phyloP scores from a whole-genome alignment of 441 rosid species.

The Flueggea neowawraea region DNA sequence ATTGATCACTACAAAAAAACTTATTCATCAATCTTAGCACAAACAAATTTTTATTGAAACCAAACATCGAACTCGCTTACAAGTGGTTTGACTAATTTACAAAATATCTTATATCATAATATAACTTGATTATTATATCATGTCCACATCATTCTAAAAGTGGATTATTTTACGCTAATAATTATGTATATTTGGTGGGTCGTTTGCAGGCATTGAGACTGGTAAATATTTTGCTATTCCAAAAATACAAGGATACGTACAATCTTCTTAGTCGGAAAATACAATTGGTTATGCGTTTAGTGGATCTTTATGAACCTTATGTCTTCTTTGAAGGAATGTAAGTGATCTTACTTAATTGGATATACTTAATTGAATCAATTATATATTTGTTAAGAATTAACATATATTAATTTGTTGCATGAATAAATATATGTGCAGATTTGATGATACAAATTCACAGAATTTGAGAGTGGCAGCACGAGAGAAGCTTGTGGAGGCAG shows the following conservation, averaged over 20 bases:
- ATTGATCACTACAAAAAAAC: too few relatives aligned
- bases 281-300: conserved; percentile 36
- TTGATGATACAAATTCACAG: conserved; percentile 32
- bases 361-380: not conserved
- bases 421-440: conserved; percentile 12
- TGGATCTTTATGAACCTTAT: conserved; percentile 44
- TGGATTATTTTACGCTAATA: too few relatives aligned
- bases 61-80: too few relatives aligned
- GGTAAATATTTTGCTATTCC: conserved; percentile 11
- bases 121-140: too few relatives aligned
- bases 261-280: conserved; percentile 33
- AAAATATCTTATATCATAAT: too few relatives aligned
- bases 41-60: too few relatives aligned
- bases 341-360: not conserved
- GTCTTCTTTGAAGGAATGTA: conserved; percentile 25
- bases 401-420: not conserved
- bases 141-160: too few relatives aligned
- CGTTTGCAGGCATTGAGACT: not conserved
- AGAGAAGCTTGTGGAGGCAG: conserved; percentile 15
- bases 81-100: too few relatives aligned
- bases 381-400: not conserved
- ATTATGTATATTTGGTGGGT: too few relatives aligned
- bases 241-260: conserved; percentile 31
- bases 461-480: conserved; percentile 19
- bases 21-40: too few relatives aligned